Conservation (phyloP, 1,284 basidiomycete genomes). For the Athelia sp. region DNA sequence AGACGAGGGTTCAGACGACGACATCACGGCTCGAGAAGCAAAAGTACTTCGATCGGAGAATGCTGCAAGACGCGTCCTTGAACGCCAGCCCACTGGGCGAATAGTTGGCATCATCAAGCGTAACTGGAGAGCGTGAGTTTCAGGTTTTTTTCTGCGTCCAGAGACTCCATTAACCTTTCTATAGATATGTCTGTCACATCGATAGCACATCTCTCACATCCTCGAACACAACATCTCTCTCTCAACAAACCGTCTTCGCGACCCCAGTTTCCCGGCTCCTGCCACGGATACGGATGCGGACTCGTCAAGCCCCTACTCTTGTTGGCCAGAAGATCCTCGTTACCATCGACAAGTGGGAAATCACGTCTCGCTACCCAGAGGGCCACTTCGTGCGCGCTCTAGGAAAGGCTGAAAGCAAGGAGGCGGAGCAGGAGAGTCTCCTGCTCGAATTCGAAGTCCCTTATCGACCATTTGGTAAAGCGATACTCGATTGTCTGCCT, state of each 20-base stretch:
- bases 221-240: conserved; percentile 73
- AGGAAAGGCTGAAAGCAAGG: conserved; percentile 90
- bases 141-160: too few species aligned
- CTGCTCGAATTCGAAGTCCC: conserved; percentile 96
- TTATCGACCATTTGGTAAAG: conserved; percentile 93
- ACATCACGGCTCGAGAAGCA: conserved; percentile 44
- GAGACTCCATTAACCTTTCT: too few species aligned
- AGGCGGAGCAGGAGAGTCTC: conserved; percentile 94
- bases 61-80: conserved; percentile 35
- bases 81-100: conserved; percentile 86
- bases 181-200: conserved; percentile 92
- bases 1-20: conserved; percentile 41
- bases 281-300: conserved; percentile 92
- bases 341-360: conserved; percentile 90
- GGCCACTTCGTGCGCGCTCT: conserved; percentile 96
- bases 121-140: conserved; percentile 88
- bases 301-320: conserved; percentile 87
- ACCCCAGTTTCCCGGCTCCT: conserved; percentile 90
- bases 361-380: conserved; percentile 88
- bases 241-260: conserved; percentile 91
- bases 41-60: conserved; percentile 38
- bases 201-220: conserved; percentile 86
- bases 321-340: conserved; percentile 95
- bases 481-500: conserved; percentile 91
- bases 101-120: conserved; percentile 92